Evolutionary conservation across 2,329 filamentous ascomycete genomes (phyloP), one percentile per base, ranked within the genome.

Genomic region (Xylaria sp.): DNA sequence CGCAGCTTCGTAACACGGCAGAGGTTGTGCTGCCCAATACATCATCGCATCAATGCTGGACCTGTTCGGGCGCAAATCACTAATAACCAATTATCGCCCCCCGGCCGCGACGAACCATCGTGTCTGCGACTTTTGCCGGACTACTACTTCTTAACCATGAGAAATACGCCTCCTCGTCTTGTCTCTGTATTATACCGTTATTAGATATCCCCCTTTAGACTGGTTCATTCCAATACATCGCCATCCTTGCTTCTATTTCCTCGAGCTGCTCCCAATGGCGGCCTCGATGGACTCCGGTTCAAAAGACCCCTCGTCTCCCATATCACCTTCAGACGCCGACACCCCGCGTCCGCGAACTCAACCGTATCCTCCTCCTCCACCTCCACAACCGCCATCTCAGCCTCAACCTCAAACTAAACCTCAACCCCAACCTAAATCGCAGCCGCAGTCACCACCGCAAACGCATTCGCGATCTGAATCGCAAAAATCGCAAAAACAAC

Each of bases 261-360:
- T 76, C 77, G 76, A 72, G 77, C 65, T 74, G 40, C 75, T 60
- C 15, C 73, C 33, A 66, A 71, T 71, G 69, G 66, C 69, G n/a
- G 44, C 59, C 53, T 63, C 63, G 26, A 56, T 44, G 40, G 58
- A 71, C 51, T 28, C 69, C 54, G 74, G 77, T 53, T 48, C 74
- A 42, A 76, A 61, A 49, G 71, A 64, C 67, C 73, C 56, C 59
- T 40, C 70, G 66, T 71, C 70, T 68, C 62, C 59, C 48, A 36
- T 61, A 53, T 59, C 67, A 48, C 59, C 67, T 17, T n/a, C 71
- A 46, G 40, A 71, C 23, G 9, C 63, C 48, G 53, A 66, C 33
- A 23, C 67, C 51, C 63, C 65, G 46, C 71, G 62, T 38, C 40
- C 72, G 51, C 40, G 69, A 56, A 38, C 66, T 59, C 65, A 64